Percentiles rank a stretch among this genome's conserved stretches.
Evolutionary conservation across 441 rosid genomes (phyloP).

Genomic region (Pelargonium citronellum): DNA sequence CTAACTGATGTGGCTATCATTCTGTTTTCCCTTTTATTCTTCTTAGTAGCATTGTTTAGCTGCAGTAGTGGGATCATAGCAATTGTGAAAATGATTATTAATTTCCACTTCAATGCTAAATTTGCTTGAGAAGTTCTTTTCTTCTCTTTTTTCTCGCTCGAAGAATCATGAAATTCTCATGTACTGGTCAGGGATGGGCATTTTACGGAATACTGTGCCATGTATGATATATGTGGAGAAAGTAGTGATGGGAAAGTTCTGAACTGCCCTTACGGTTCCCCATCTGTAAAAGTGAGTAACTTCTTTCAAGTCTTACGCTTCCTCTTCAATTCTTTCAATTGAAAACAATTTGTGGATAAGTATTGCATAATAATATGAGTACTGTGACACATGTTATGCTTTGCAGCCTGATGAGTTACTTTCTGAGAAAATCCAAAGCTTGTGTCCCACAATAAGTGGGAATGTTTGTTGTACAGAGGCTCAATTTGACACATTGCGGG

Average conservation of each 20-base stretch:
- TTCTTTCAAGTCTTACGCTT: not conserved
- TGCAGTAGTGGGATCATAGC: slow-evolving; percentile 3
- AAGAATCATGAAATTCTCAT: slow-evolving; percentile 10
- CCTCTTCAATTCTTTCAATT: slow-evolving; percentile 2
- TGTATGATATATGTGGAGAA: slow-evolving; percentile 73
- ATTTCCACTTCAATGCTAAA: slow-evolving; percentile 8
- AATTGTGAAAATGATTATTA: slow-evolving; percentile 2
- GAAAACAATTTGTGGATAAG: not conserved
- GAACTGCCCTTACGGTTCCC: slow-evolving; percentile 57
- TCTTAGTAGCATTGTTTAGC: not conserved
- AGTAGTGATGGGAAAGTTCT: slow-evolving; percentile 64
- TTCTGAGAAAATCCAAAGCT: slow-evolving; percentile 71
- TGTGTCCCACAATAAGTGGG: slow-evolving; percentile 64
- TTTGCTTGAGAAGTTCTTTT: slow-evolving; percentile 14
- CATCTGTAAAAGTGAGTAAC: slow-evolving; percentile 42
- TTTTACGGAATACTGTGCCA: slow-evolving; percentile 56
- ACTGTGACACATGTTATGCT: slow-evolving; percentile 10
- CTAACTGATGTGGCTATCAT: not conserved
- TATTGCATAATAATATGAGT: not conserved
- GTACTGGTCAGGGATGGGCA: slow-evolving; percentile 36
- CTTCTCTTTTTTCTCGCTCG: slow-evolving; percentile 4
- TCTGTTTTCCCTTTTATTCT: not conserved
- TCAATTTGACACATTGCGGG: slow-evolving; percentile 63
- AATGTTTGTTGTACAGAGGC: slow-evolving; percentile 65
- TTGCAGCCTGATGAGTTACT: slow-evolving; percentile 59